These are phyloP conservation scores for Emydomyces testavorans DNA, from an alignment of 2,329 filamentous ascomycete species.

Conservation along the genomic window DNA sequence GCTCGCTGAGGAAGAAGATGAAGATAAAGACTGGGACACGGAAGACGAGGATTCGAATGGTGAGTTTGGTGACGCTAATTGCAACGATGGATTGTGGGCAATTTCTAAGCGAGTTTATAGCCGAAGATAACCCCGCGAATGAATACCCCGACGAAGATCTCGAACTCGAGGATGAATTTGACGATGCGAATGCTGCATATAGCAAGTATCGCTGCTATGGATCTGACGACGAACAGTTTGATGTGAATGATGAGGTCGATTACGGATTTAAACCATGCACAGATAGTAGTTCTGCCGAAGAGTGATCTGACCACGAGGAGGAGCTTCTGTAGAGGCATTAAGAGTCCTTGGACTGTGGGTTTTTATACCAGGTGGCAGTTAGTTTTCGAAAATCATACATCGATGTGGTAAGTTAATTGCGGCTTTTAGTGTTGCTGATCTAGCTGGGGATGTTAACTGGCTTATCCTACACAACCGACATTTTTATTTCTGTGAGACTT, in stretches of 20 bases:
- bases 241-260: constrained; percentile 27
- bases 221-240: constrained; percentile 38
- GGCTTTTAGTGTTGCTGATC: too few relatives aligned
- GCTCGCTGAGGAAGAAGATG: constrained; percentile 42
- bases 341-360: neutral
- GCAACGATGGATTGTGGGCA: neutral
- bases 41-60: constrained; percentile 54
- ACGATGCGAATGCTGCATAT: constrained; percentile 30
- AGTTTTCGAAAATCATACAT: too few relatives aligned
- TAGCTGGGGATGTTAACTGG: too few relatives aligned
- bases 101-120: constrained; percentile 20
- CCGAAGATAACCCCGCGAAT: constrained; percentile 41
- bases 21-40: constrained; percentile 44
- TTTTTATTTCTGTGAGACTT: too few relatives aligned
- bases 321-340: neutral
- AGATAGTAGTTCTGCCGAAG: constrained; percentile 3
- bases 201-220: constrained; percentile 31
- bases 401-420: too few relatives aligned
- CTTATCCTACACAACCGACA: too few relatives aligned
- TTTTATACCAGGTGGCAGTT: neutral
- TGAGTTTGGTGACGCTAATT: too few relatives aligned
- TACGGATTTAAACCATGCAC: constrained; percentile 2
- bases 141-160: constrained; percentile 43
- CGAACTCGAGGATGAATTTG: constrained; percentile 38
- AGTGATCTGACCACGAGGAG: neutral